A percentile compares a stretch with the other conserved stretches of the same genome.
Conservation (phyloP, 306 rosid genomes). For the Castanea sativa region DNA sequence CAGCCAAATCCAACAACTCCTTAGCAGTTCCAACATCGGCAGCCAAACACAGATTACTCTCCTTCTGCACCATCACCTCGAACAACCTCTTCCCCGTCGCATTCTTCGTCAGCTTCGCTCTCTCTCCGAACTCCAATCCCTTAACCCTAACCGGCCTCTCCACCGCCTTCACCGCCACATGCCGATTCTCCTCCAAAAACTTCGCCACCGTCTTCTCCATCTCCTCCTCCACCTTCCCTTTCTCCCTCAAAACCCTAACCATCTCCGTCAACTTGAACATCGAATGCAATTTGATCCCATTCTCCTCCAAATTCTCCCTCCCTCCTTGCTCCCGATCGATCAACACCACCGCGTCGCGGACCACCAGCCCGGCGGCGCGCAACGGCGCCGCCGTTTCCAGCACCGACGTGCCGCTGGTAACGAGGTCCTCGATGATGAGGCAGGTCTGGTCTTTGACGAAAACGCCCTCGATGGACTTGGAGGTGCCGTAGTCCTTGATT, state of each 20-base stretch:
- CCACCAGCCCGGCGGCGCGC: conserved; percentile 69
- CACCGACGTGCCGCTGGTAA: conserved; percentile 82
- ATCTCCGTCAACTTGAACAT: conserved; percentile 63
- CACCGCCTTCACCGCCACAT: conserved; percentile 51
- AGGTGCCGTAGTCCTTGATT: conserved; percentile 83
- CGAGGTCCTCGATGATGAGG: conserved; percentile 79
- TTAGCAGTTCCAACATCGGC: conserved; percentile 85
- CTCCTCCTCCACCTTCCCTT: conserved; percentile 70
- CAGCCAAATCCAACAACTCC: conserved; percentile 80
- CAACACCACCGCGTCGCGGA: conserved; percentile 75
- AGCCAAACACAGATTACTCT: conserved; percentile 82
- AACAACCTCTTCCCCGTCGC: conserved; percentile 79
- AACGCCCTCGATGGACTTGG: conserved; percentile 79
- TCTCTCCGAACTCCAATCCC: conserved; percentile 56
- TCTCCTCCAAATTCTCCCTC: conserved; percentile 75
- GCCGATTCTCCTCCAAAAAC: conserved; percentile 77
- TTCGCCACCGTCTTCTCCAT: conserved; percentile 47
- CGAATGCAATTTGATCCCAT: conserved; percentile 65
- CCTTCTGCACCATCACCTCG: conserved; percentile 74
- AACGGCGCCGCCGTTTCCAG: conserved; percentile 77
- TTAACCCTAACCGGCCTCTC: conserved; percentile 46
- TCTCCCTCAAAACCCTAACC: conserved; percentile 73
- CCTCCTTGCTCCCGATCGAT: conserved; percentile 92
- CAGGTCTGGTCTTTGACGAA: conserved; percentile 55
- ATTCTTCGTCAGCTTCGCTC: conserved; percentile 71